These are phyloP conservation scores for Protea cynaroides DNA, from an alignment of 164 flowering plant species.

Conservation along the genomic window DNA sequence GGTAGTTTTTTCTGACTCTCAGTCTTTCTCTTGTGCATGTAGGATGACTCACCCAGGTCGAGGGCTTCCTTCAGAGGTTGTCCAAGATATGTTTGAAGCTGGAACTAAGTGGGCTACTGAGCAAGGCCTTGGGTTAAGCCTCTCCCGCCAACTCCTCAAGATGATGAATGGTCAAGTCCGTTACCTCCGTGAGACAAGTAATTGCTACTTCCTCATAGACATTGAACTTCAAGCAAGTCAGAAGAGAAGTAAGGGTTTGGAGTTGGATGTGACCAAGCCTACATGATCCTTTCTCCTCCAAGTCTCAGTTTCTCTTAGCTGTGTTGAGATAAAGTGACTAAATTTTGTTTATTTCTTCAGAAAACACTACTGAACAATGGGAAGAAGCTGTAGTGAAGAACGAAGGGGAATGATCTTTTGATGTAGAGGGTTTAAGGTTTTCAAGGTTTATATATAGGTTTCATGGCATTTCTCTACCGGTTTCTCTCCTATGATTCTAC, in stretches of 20 bases:
- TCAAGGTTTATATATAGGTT: no score
- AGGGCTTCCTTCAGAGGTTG: conserved; percentile 75
- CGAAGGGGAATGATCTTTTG: no score
- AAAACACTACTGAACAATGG: no score
- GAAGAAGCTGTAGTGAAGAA: no score
- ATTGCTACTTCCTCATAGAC: conserved; percentile 53
- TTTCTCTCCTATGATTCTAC: no score
- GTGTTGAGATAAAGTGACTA: no score
- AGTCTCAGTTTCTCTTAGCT: neutral
- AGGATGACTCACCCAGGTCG: conserved; percentile 78
- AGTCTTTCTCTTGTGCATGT: neutral
- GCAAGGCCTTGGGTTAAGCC: conserved; percentile 85
- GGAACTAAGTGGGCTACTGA: conserved; percentile 54
- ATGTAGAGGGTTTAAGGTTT: no score
- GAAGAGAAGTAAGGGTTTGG: conserved; percentile 20
- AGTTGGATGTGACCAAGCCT: conserved; percentile 12
- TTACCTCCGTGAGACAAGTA: conserved; percentile 71
- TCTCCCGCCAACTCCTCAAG: conserved; percentile 70
- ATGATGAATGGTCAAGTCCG: conserved; percentile 79
- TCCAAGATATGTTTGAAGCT: conserved; percentile 74
- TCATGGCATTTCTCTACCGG: no score
- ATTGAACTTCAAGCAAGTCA: conserved; percentile 50
- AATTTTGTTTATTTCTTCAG: no score
- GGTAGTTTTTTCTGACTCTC: neutral
- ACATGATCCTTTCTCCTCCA: neutral